Percentiles rank a stretch among this genome's conserved stretches.
Evolutionary conservation across 129 eudicot species (phyloP).

Genomic region (Flaveria bidentis): DNA sequence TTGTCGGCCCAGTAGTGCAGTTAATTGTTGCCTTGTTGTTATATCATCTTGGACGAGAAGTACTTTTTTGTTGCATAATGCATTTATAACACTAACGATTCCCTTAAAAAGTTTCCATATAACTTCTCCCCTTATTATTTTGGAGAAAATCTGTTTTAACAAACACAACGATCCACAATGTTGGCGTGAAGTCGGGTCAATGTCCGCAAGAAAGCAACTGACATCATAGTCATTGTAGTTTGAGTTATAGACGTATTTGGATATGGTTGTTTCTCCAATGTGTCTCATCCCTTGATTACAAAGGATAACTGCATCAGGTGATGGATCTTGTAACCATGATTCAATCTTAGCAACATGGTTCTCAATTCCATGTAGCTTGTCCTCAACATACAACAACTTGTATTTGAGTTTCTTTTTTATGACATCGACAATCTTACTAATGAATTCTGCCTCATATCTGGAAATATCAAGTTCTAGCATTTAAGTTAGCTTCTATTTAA

Average conservation of each 20-base stretch:
- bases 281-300: conserved; percentile 1
- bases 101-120: conserved; percentile 17
- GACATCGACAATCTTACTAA: neutral
- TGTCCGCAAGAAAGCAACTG: conserved; percentile 9
- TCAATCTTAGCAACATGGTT: neutral
- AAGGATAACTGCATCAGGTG: neutral
- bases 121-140: neutral
- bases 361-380: neutral
- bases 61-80: neutral
- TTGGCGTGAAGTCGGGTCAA: neutral
- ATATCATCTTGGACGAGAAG: conserved; percentile 26
- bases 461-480: neutral
- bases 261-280: conserved; percentile 16
- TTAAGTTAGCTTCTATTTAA: neutral
- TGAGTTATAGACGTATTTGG: neutral
- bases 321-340: conserved; percentile 18
- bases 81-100: neutral
- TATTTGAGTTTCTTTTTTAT: conserved; percentile 8
- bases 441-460: conserved; percentile 12
- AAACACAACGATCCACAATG: neutral
- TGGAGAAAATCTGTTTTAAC: conserved; percentile 10
- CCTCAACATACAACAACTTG: neutral
- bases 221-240: neutral
- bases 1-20: neutral
- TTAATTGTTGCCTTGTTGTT: neutral